Conservation (phyloP, 2,329 filamentous ascomycete species). For the Aspergillus fumigatiaffinis region DNA sequence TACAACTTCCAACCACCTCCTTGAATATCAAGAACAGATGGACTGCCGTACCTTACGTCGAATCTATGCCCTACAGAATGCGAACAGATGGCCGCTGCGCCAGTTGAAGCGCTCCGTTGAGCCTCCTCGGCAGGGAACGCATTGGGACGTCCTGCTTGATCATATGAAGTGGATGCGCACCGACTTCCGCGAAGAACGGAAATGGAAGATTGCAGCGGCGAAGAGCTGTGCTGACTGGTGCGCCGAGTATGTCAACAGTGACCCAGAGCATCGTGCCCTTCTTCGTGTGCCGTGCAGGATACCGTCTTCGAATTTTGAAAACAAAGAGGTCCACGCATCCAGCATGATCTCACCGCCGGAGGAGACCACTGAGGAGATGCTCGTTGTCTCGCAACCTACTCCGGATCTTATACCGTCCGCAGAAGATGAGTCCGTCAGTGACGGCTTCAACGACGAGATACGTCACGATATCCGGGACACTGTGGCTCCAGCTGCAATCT, state of each 20-base stretch:
- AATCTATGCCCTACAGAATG: constrained; percentile 86
- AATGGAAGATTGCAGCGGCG: constrained; percentile 84
- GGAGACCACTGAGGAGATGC: constrained; percentile 29
- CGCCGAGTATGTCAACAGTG: constrained; percentile 71
- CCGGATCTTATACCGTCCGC: constrained; percentile 65
- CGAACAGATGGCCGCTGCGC: constrained; percentile 86
- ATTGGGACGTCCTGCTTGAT: constrained; percentile 81
- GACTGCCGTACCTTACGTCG: constrained; percentile 80
- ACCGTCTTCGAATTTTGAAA: constrained; percentile 22
- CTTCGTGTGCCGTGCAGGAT: constrained; percentile 61
- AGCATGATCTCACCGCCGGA: constrained; percentile 30
- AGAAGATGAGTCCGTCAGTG: constrained; percentile 56
- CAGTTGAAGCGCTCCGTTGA: constrained; percentile 83
- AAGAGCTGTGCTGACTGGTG: constrained; percentile 78
- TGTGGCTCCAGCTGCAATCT: constrained; percentile 69
- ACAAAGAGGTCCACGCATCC: constrained; percentile 23
- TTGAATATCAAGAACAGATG: constrained; percentile 80
- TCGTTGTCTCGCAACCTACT: constrained; percentile 48
- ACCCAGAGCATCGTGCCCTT: constrained; percentile 57
- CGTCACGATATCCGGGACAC: constrained; percentile 41
- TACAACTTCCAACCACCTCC: constrained; percentile 76
- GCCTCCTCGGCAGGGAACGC: constrained; percentile 69
- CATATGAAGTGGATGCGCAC: constrained; percentile 99
- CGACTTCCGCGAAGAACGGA: constrained; percentile 88
- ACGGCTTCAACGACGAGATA: constrained; percentile 44